Conservation (phyloP, 2,329 filamentous ascomycete genomes). For the Trichoderma sp. region DNA sequence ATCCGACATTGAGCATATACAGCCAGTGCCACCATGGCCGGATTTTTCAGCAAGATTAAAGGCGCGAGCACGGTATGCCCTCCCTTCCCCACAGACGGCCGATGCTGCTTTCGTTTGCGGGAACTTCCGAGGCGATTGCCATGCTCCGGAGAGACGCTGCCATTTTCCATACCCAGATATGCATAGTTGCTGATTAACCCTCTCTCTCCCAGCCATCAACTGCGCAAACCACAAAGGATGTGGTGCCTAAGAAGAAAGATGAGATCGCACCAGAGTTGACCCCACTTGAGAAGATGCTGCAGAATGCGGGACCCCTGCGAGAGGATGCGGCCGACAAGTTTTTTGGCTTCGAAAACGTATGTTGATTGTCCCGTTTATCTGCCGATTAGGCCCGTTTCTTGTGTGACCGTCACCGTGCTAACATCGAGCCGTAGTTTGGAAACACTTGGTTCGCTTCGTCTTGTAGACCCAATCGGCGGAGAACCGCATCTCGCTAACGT, state of each 20-base stretch:
- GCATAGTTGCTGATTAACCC: conserved; percentile 33
- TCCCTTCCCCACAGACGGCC: neutral
- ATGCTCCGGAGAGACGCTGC: neutral
- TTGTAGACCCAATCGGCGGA: neutral
- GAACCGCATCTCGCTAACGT: neutral
- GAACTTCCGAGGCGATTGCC: neutral
- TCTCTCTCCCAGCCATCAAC: conserved; percentile 42
- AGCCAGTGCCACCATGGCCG: conserved; percentile 46
- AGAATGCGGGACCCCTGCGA: conserved; percentile 75
- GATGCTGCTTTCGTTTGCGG: conserved; percentile 2
- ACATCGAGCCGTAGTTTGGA: conserved; percentile 66
- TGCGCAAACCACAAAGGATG: conserved; percentile 44
- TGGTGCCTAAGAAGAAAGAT: conserved; percentile 53
- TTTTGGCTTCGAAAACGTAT: conserved; percentile 96
- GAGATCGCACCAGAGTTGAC: conserved; percentile 57
- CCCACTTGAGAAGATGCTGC: conserved; percentile 70
- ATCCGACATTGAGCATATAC: neutral
- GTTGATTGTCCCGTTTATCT: conserved; percentile 34
- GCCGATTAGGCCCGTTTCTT: neutral
- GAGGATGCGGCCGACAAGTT: conserved; percentile 95
- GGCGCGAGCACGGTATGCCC: conserved; percentile 51
- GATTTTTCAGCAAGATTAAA: conserved; percentile 60
- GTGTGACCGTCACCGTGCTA: conserved; percentile 30
- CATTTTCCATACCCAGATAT: neutral
- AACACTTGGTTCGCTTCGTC: conserved; percentile 79